Evolutionary conservation across 208 protist genomes (phyloP).

Genomic region (Leishmania amazonensis): DNA sequence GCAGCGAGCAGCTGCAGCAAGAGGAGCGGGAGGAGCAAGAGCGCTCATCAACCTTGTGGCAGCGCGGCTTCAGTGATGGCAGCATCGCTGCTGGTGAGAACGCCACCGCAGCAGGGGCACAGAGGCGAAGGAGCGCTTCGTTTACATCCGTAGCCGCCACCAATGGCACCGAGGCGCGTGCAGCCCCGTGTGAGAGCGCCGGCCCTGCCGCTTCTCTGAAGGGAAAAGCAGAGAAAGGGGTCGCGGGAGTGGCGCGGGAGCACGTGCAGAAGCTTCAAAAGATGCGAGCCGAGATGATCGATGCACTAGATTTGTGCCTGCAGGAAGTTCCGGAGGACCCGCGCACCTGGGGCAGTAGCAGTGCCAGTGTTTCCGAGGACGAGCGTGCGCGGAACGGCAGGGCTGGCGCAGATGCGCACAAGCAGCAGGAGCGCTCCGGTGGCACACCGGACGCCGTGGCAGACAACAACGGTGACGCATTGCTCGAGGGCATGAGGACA

Average conservation of each 20-base stretch:
- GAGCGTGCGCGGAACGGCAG: conserved; percentile 8
- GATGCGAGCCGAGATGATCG: conserved; percentile 73
- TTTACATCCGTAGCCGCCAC: not conserved
- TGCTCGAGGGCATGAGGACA: conserved; percentile 4
- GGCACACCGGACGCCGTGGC: not conserved
- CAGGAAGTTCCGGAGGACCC: conserved; percentile 56
- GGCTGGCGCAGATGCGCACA: not conserved
- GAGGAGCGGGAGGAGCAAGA: conserved; percentile 15
- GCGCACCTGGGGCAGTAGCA: conserved; percentile 11
- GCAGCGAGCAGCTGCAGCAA: conserved; percentile 19
- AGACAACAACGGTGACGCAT: conserved; percentile 8
- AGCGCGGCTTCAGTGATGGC: not conserved
- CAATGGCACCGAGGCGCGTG: not conserved
- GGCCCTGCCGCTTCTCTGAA: not conserved
- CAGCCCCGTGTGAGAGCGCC: not conserved
- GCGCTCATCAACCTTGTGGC: not conserved
- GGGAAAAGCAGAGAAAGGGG: not conserved
- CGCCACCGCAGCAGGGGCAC: not conserved
- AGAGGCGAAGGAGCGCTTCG: not conserved
- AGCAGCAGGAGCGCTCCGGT: not conserved
- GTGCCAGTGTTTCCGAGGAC: not conserved
- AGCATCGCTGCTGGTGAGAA: not conserved
- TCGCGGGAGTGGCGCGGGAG: not conserved
- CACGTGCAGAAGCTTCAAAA: conserved; percentile 32
- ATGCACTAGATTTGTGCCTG: conserved; percentile 80